phyloP scores from a whole-genome alignment of 2,329 filamentous ascomycete genomes.

The Fusarium chuoi region DNA sequence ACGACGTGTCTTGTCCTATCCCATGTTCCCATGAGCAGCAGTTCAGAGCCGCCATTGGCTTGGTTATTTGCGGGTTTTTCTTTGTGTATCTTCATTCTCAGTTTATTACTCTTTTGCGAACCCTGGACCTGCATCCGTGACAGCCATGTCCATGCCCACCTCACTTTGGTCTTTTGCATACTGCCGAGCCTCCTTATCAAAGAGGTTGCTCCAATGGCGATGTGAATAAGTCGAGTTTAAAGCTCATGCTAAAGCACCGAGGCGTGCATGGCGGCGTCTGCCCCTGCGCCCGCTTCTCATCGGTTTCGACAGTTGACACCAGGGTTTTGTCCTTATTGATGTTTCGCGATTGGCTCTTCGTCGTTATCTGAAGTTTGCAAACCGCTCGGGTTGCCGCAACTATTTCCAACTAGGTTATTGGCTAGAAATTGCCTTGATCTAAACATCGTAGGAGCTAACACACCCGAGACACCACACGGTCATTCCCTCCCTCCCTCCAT shows the following conservation, averaged over 20 bases:
- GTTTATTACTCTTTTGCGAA: neutral
- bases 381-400: conserved; percentile 12
- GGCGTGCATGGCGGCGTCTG: conserved; percentile 22
- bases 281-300: conserved; percentile 28
- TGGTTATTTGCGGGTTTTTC: conserved; percentile 4
- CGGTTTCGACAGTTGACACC: neutral
- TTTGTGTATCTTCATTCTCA: neutral
- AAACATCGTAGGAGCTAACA: neutral
- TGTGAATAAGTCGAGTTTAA: conserved; percentile 19
- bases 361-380: conserved; percentile 15
- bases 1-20: conserved; percentile 20
- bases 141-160: conserved; percentile 16
- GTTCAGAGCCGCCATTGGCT: conserved; percentile 30
- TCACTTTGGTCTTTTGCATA: conserved; percentile 16
- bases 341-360: conserved; percentile 7
- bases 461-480: conserved; percentile 28
- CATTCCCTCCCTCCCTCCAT: conserved; percentile 17
- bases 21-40: conserved; percentile 36
- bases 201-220: conserved; percentile 18
- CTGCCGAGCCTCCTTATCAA: conserved; percentile 29
- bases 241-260: conserved; percentile 13
- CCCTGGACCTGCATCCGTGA: conserved; percentile 7
- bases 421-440: conserved; percentile 1
- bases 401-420: neutral
- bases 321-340: neutral